Evolutionary conservation across 2,329 filamentous ascomycete species (phyloP).

Genomic region (Hypoxylon sp.): DNA sequence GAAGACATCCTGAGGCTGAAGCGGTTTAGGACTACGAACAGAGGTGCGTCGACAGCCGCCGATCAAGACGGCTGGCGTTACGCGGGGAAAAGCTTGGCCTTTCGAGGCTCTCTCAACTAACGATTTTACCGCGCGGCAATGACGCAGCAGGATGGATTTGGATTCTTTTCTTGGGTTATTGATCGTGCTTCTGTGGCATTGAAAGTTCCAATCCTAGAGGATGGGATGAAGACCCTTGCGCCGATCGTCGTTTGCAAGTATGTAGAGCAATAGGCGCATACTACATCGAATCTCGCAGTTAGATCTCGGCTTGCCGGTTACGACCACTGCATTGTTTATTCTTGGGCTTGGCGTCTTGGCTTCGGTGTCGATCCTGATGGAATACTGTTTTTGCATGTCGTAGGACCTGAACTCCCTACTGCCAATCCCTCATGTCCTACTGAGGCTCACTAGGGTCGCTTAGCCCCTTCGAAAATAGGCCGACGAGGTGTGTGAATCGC

Average conservation of each 20-base stretch:
- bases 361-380: background rate
- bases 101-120: background rate
- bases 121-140: constrained; percentile 25
- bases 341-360: background rate
- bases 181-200: constrained; percentile 11
- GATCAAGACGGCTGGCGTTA: constrained; percentile 20
- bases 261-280: background rate
- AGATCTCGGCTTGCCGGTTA: background rate
- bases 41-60: constrained; percentile 17
- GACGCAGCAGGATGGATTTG: background rate
- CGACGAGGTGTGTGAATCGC: too few species aligned
- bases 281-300: background rate
- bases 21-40: constrained; percentile 39
- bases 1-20: constrained; percentile 44
- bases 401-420: background rate
- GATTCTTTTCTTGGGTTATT: background rate
- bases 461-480: too few species aligned
- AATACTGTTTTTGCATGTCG: background rate
- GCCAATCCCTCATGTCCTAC: too few species aligned
- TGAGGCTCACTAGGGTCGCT: too few species aligned
- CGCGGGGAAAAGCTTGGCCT: constrained; percentile 8
- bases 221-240: constrained; percentile 10
- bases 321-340: background rate
- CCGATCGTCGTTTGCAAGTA: constrained; percentile 8
- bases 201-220: constrained; percentile 12